These are phyloP conservation scores for Rutstroemia sp. DNA, from an alignment of 2,329 filamentous ascomycete genomes.

Conservation along the genomic window DNA sequence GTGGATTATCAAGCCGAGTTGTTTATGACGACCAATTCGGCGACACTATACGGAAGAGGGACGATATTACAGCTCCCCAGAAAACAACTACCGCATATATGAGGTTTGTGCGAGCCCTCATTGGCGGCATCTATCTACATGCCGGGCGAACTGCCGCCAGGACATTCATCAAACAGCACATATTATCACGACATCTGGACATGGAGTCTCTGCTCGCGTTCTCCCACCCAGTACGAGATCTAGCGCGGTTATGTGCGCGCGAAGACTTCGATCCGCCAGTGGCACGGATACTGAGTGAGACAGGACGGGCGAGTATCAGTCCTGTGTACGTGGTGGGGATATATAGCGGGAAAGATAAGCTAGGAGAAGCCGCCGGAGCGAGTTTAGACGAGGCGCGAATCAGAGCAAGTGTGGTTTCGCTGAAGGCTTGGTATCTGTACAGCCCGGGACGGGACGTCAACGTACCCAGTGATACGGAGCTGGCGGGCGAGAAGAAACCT, in stretches of 20 bases:
- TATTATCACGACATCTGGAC: slow-evolving; percentile 72
- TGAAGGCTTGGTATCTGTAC: slow-evolving; percentile 97
- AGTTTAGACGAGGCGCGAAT: slow-evolving; percentile 71
- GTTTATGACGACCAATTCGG: slow-evolving; percentile 83
- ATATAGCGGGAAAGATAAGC: slow-evolving; percentile 82
- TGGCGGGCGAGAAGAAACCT: slow-evolving; percentile 31
- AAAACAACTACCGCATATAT: slow-evolving; percentile 48
- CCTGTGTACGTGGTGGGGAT: slow-evolving; percentile 94
- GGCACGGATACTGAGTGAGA: slow-evolving; percentile 83
- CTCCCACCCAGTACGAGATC: slow-evolving; percentile 73
- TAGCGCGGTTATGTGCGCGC: slow-evolving; percentile 73
- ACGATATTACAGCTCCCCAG: slow-evolving; percentile 21
- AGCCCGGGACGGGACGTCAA: slow-evolving; percentile 46
- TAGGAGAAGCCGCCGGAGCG: slow-evolving; percentile 81
- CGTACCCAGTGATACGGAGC: slow-evolving; percentile 37
- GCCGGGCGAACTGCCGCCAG: slow-evolving; percentile 71
- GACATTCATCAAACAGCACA: slow-evolving; percentile 74
- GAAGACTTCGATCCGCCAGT: slow-evolving; percentile 86
- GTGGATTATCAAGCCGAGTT: slow-evolving; percentile 68
- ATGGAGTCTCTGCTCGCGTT: slow-evolving; percentile 77
- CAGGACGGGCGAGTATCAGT: slow-evolving; percentile 73
- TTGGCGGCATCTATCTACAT: slow-evolving; percentile 82
- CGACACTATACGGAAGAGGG: slow-evolving; percentile 40
- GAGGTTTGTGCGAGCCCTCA: slow-evolving; percentile 73
- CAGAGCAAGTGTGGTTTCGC: slow-evolving; percentile 72